phyloP scores from a whole-genome alignment of 768 basidiomycete genomes.

The Porphyrellus cyaneotinctus region DNA sequence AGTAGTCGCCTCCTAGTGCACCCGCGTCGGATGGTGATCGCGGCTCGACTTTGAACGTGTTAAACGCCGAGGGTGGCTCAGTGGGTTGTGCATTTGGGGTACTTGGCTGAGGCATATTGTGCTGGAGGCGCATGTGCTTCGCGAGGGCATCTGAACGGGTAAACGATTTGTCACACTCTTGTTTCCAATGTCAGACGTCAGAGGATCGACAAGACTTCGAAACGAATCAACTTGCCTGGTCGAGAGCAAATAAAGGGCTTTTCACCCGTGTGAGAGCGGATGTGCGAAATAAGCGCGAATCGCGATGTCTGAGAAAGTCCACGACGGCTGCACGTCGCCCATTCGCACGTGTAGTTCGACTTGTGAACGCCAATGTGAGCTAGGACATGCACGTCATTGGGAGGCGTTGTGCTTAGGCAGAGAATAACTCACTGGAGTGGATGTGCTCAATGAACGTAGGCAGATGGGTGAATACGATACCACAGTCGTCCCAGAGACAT shows the following conservation, averaged over 20 bases:
- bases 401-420: too few relatives aligned
- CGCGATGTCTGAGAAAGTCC: constrained; percentile 84
- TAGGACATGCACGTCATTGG: constrained; percentile 25
- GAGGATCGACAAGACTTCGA: neutral
- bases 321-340: constrained; percentile 74
- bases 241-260: constrained; percentile 83
- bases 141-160: constrained; percentile 91
- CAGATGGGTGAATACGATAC: constrained; percentile 65
- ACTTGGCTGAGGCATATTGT: constrained; percentile 52
- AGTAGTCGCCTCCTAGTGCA: constrained; percentile 31
- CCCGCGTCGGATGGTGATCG: constrained; percentile 39
- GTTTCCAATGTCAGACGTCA: neutral
- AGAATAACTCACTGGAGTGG: constrained; percentile 57
- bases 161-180: constrained; percentile 94
- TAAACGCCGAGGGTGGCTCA: constrained; percentile 40
- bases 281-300: constrained; percentile 87
- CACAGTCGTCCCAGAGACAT: constrained; percentile 86
- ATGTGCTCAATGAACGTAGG: constrained; percentile 79
- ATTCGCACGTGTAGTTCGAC: constrained; percentile 86
- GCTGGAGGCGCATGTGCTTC: constrained; percentile 89
- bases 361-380: constrained; percentile 83
- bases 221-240: constrained; percentile 54
- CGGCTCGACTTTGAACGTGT: constrained; percentile 63
- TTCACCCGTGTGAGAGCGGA: constrained; percentile 91
- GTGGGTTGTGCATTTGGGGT: constrained; percentile 16